Evolutionary conservation across 1,284 basidiomycete species (phyloP).

Genomic region (Heterobasidion parviporum): DNA sequence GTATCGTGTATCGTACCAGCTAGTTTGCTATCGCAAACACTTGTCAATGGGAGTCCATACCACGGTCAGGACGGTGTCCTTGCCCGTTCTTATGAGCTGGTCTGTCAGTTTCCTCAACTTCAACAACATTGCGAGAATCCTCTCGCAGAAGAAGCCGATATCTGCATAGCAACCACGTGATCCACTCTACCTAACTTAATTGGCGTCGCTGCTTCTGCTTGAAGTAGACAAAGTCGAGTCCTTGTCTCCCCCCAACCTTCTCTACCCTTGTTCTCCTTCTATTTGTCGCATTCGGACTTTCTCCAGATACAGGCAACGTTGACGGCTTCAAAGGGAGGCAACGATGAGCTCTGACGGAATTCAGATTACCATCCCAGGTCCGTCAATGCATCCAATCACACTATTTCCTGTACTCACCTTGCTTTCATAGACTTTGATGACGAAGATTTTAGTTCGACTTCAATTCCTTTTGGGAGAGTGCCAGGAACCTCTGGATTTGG

Average conservation of each 20-base stretch:
- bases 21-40: background rate
- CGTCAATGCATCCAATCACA: slow-evolving; percentile 13
- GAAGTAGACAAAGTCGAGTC: background rate
- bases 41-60: background rate
- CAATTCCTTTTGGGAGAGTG: slow-evolving; percentile 58
- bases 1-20: slow-evolving; percentile 4
- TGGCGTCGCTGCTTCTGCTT: background rate
- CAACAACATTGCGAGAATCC: background rate
- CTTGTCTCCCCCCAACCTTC: background rate
- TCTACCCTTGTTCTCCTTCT: background rate
- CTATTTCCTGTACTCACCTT: background rate
- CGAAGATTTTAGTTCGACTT: slow-evolving; percentile 53
- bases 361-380: slow-evolving; percentile 79
- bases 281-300: background rate
- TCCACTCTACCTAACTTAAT: background rate
- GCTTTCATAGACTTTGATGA: slow-evolving; percentile 55
- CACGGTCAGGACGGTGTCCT: too few relatives aligned
- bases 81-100: too few relatives aligned
- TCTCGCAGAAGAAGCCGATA: background rate
- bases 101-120: too few relatives aligned
- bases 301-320: background rate
- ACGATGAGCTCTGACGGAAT: slow-evolving; percentile 41
- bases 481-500: slow-evolving; percentile 23
- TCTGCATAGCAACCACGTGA: slow-evolving; percentile 2
- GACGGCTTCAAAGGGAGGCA: background rate